Percentiles rank a stretch among this genome's conserved stretches.
These are phyloP conservation scores for Aspergillus candidus DNA, from an alignment of 2,329 filamentous ascomycete species.

Conservation along the genomic window DNA sequence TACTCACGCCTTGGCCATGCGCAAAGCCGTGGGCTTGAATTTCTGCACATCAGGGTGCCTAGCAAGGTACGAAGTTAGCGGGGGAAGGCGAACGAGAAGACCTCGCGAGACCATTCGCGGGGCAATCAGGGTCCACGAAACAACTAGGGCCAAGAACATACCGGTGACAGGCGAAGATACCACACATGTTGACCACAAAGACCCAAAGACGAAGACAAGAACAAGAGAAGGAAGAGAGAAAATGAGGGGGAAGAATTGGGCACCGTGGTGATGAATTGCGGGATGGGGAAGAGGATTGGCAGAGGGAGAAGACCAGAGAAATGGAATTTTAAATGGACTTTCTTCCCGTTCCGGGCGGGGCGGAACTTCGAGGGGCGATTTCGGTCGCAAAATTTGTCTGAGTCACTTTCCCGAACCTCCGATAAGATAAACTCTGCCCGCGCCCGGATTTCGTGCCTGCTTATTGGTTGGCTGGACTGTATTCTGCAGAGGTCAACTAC, in stretches of 20 bases:
- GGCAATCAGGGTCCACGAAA: neutral
- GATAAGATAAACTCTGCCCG: conserved; percentile 23
- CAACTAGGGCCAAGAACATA: conserved; percentile 39
- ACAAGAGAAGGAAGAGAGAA: conserved; percentile 8
- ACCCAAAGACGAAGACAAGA: conserved; percentile 9
- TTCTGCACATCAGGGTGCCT: conserved; percentile 88
- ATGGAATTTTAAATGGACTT: conserved; percentile 17
- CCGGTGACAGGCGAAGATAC: conserved; percentile 93
- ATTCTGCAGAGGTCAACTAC: no score
- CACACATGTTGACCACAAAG: conserved; percentile 67
- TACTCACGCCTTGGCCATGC: conserved; percentile 87
- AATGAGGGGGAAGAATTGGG: conserved; percentile 15
- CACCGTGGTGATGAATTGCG: conserved; percentile 10
- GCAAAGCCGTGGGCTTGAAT: conserved; percentile 92
- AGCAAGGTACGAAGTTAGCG: conserved; percentile 15
- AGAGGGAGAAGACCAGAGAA: neutral
- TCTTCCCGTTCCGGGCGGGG: conserved; percentile 14
- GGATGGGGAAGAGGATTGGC: conserved; percentile 15
- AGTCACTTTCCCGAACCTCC: conserved; percentile 16
- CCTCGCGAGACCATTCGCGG: neutral
- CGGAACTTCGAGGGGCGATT: conserved; percentile 22
- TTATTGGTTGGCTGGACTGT: no score
- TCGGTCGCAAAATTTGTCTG: conserved; percentile 21
- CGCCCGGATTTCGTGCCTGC: neutral
- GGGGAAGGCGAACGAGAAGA: conserved; percentile 2